Evolutionary conservation across 2,329 filamentous ascomycete genomes (phyloP).

Genomic region (Tolypocladium tropicale): DNA sequence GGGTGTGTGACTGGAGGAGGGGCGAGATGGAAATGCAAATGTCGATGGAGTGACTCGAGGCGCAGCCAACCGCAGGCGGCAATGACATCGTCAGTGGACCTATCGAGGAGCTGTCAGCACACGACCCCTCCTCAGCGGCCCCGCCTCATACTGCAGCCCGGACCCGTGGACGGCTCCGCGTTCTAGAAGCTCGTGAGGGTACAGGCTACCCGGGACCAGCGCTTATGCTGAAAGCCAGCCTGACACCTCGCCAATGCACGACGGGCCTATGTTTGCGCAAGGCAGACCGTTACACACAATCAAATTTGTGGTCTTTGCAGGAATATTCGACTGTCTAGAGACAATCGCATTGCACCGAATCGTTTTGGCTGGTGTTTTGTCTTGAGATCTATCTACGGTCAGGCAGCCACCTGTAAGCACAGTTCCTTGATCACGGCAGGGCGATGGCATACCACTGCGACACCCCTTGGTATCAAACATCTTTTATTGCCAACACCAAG

Average conservation of each 20-base stretch:
- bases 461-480: neutral
- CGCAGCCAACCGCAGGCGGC: constrained; percentile 2
- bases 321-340: no score
- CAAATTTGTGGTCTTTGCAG: no score
- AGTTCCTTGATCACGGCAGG: neutral
- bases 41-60: neutral
- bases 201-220: neutral
- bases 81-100: constrained; percentile 10
- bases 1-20: neutral
- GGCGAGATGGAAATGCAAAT: neutral
- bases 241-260: no score
- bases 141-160: no score
- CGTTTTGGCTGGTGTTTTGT: no score
- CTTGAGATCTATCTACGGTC: no score
- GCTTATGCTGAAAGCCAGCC: neutral
- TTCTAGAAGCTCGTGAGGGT: neutral
- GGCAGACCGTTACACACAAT: no score
- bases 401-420: no score
- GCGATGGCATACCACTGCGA: neutral
- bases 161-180: no score
- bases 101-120: neutral
- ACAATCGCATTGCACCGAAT: no score
- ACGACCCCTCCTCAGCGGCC: neutral
- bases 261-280: no score
- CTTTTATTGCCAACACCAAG: neutral